Evolutionary conservation across 495 filamentous ascomycete species (phyloP), one percentile per base, ranked within the genome.

Genomic region (Massariosphaeria phaeospora): DNA sequence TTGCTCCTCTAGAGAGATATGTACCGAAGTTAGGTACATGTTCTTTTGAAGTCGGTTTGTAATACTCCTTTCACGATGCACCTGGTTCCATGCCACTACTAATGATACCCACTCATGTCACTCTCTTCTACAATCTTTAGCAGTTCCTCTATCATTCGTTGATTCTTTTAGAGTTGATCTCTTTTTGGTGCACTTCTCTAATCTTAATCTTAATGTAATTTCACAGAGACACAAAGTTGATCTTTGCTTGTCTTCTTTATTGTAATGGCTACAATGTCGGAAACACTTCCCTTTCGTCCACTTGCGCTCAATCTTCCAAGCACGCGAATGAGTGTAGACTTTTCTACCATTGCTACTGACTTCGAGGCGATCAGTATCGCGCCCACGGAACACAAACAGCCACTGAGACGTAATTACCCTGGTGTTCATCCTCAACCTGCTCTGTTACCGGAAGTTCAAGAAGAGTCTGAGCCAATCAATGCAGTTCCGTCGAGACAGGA

Each of bases 261-360:
- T 1, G 13, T 49, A 35, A 36, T 36, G 25, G 27, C 43, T 42
- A 39, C 24, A 20, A 61, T 61, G 57, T 31, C 57, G n/a, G 30
- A 50, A 45, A 30, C 48, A 52, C 33, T 35, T 12, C 25, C 47
- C 8, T 42, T 57, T 30, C 52, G 41, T 21, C 57, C 35, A 47
- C 30, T 55, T 1, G 52, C 59, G 23, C 31, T 62, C 3, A 29
- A 62, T 33, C 41, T 62, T 9, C 59, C 59, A 2, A 52, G 31
- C 40, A 26, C 59, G 26, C 52, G 53, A 13, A 47, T 62, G 47
- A 52, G 46, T n/a, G 53, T 56, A 1, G 59, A 62, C 41, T 57
- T 62, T 27, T 38, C 47, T 1, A 46, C 12, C 6, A 25, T 58
- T 29, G 17, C 52, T 4, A 26, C 25, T 18, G 31, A 39, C 24